Base-by-base conservation (phyloP, 139 green algal genomes). In the Limnomonas spitsbergensis region DNA sequence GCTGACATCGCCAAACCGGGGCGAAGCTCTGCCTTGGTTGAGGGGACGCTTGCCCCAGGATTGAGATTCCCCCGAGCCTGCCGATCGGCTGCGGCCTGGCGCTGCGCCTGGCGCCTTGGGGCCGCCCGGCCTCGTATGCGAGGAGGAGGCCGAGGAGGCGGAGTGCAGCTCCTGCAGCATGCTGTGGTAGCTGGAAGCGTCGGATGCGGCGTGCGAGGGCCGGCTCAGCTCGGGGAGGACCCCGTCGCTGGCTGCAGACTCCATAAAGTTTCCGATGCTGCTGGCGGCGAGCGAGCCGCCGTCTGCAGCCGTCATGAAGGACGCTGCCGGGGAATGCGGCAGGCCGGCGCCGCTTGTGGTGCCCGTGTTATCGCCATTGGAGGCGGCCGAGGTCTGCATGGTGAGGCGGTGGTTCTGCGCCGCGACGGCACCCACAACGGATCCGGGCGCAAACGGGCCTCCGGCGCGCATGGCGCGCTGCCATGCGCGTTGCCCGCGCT, bases 371-470 rank as follows among this genome's bases (percentile, higher is more conserved):
- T 54, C 7, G 9, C 42, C 7, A 27, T 6, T 54, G 42, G 6
- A 27, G 42, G 6, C 42, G 9, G 42, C 42, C 4, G 56, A 32
- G 6, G 56, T 24, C 29, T 32, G 24, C 27, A 70, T 61, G 56
- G 7, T 70, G n/a, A 24, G 56, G 27, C 56, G 68, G 29, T 74
- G 68, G 6, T 53, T 47, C 35, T 7, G 4, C 3, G 68, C 68
- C 3, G 68, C 68, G 4, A 74, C 68, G 40, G 68, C 68, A 4
- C 68, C 68, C 4, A 74, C 36, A 6, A 74, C 36, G 9, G 68
- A 74, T 7, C 68, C 68, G 6, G 68, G 68, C 6, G 68, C 68
- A 47, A 74, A 74, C 3, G 68, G 68, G 7, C 68, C 68, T n/a
- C 68, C 68, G 4, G 68, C 36, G 7, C 36, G 68, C 68, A 74